These are phyloP conservation scores for Botrytis cinerea DNA, from an alignment of 2,329 filamentous ascomycete species.

Conservation along the genomic window DNA sequence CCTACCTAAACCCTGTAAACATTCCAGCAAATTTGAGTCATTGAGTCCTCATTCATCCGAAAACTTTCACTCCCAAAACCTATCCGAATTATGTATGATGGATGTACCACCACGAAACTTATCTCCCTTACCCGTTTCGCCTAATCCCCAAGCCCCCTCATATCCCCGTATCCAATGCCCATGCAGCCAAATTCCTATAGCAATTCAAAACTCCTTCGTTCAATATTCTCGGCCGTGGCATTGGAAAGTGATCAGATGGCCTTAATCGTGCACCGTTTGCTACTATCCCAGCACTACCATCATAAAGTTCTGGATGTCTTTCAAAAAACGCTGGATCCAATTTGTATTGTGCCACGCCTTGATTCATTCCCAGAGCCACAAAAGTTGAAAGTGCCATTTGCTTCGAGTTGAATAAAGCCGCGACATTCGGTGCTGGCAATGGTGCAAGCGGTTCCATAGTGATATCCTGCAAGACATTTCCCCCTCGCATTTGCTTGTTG, in stretches of 20 bases:
- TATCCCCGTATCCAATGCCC: neutral
- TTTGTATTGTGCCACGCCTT: constrained; percentile 14
- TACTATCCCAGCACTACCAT: neutral
- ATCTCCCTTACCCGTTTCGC: neutral
- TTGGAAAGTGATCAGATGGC: neutral
- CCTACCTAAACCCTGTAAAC: neutral
- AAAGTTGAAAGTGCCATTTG: constrained; percentile 4
- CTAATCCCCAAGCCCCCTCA: neutral
- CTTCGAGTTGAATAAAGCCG: constrained; percentile 11
- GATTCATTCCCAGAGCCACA: constrained; percentile 6
- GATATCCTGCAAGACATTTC: neutral
- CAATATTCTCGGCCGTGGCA: neutral
- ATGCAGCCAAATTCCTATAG: constrained; percentile 3
- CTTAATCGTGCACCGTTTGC: constrained; percentile 16
- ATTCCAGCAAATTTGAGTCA: neutral
- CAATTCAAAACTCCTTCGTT: neutral
- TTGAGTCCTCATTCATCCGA: neutral
- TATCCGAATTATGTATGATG: neutral
- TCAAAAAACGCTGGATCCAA: constrained; percentile 16
- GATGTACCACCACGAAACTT: neutral
- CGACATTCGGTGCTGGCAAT: constrained; percentile 13
- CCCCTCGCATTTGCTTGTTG: constrained; percentile 7
- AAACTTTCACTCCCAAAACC: neutral
- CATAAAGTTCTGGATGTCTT: constrained; percentile 22
- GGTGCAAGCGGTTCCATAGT: neutral